Conservation (phyloP, 495 filamentous ascomycete species). For the Aspergillus olivimuriae region DNA sequence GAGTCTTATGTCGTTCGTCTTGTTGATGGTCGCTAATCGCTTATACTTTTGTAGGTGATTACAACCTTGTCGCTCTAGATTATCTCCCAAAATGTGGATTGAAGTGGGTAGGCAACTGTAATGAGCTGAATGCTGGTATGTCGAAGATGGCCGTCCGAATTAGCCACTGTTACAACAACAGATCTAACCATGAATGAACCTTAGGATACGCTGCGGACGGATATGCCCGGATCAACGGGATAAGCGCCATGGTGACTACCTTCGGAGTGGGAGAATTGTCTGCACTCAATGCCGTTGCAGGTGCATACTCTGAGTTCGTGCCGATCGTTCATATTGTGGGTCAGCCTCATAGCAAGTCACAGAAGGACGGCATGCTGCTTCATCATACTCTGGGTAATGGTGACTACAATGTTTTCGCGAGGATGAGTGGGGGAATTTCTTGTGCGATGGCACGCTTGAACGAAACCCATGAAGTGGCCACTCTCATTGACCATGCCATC, state of each 20-base stretch:
- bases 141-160: neutral
- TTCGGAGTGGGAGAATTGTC: slow-evolving; percentile 68
- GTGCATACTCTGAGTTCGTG: slow-evolving; percentile 55
- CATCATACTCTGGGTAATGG: slow-evolving; percentile 95
- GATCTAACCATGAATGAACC: neutral
- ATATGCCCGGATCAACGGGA: slow-evolving; percentile 63
- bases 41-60: slow-evolving; percentile 24
- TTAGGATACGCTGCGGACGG: slow-evolving; percentile 68
- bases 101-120: slow-evolving; percentile 62
- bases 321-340: slow-evolving; percentile 62
- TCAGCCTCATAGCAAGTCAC: slow-evolving; percentile 45
- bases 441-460: slow-evolving; percentile 63
- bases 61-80: slow-evolving; percentile 53
- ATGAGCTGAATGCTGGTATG: slow-evolving; percentile 62
- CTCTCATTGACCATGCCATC: slow-evolving; percentile 74
- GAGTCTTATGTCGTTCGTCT: too few species aligned
- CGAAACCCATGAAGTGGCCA: slow-evolving; percentile 60
- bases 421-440: slow-evolving; percentile 69
- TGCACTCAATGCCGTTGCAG: slow-evolving; percentile 63
- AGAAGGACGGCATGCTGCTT: slow-evolving; percentile 57
- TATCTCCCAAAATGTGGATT: slow-evolving; percentile 53
- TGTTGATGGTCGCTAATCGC: slow-evolving; percentile 2
- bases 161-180: neutral
- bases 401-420: slow-evolving; percentile 76
- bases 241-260: slow-evolving; percentile 59